Evolutionary conservation across 805 yeast genomes (phyloP).

Genomic region (Maudiozyma bulderi): DNA sequence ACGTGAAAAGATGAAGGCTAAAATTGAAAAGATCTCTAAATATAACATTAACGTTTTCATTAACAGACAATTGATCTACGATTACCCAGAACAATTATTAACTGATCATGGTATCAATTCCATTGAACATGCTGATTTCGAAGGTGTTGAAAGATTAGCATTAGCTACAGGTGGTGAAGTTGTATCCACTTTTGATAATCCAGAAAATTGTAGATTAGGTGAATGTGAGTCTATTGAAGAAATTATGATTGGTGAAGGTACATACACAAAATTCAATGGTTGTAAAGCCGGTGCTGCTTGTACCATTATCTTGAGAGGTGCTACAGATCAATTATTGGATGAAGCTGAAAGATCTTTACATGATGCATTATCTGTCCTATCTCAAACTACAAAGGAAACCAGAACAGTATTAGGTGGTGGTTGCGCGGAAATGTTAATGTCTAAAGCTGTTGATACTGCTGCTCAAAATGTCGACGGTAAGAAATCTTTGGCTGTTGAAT

Average conservation of each 20-base stretch:
- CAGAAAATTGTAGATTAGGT: slow-evolving; percentile 79
- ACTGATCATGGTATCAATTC: slow-evolving; percentile 81
- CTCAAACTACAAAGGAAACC: slow-evolving; percentile 89
- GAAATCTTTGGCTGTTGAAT: slow-evolving; percentile 86
- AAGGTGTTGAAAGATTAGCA: slow-evolving; percentile 93
- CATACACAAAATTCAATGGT: slow-evolving; percentile 87
- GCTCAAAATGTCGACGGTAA: slow-evolving; percentile 92
- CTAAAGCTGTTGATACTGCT: slow-evolving; percentile 86
- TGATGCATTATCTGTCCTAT: slow-evolving; percentile 89
- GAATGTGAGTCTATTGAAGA: slow-evolving; percentile 87
- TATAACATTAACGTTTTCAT: slow-evolving; percentile 85
- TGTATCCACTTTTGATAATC: slow-evolving; percentile 89
- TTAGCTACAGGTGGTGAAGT: slow-evolving; percentile 98
- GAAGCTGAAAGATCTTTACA: slow-evolving; percentile 96
- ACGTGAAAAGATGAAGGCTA: slow-evolving; percentile 81
- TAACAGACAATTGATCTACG: slow-evolving; percentile 93
- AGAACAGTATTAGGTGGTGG: slow-evolving; percentile 93
- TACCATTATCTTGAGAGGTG: slow-evolving; percentile 91
- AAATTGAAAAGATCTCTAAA: slow-evolving; percentile 80
- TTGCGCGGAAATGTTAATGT: slow-evolving; percentile 92
- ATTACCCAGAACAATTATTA: slow-evolving; percentile 94
- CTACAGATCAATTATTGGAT: slow-evolving; percentile 91
- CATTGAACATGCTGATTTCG: slow-evolving; percentile 97
- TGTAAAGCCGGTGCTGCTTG: slow-evolving; percentile 94
- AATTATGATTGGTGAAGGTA: slow-evolving; percentile 84